These are phyloP conservation scores for Pichia sp. DNA, from an alignment of 1,139 yeast species.

Conservation along the genomic window DNA sequence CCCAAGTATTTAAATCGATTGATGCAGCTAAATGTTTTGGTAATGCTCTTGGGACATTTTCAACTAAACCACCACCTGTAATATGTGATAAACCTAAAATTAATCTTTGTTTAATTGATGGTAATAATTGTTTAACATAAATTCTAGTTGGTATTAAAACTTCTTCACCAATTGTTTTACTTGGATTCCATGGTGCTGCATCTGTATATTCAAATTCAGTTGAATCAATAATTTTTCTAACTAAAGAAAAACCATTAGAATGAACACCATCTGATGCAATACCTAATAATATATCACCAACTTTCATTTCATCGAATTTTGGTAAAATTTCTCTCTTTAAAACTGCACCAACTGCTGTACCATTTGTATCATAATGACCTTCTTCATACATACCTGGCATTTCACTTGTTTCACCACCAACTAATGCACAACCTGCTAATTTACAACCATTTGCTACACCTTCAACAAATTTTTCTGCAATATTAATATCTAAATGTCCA, in stretches of 20 bases:
- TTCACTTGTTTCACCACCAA: constrained; percentile 98
- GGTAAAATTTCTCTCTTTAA: constrained; percentile 71
- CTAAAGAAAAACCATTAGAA: constrained; percentile 93
- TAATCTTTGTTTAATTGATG: constrained; percentile 60
- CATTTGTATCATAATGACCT: constrained; percentile 96
- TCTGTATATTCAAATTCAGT: constrained; percentile 62
- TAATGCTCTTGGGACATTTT: constrained; percentile 91
- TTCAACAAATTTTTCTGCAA: constrained; percentile 82
- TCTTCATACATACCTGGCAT: constrained; percentile 98
- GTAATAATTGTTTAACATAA: constrained; percentile 84
- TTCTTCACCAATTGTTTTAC: constrained; percentile 77
- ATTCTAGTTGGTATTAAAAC: constrained; percentile 86
- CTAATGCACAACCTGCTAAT: constrained; percentile 92
- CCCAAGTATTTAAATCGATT: constrained; percentile 76
- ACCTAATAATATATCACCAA: constrained; percentile 81
- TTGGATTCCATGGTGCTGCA: constrained; percentile 78
- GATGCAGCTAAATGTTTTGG: constrained; percentile 75
- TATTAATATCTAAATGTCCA: constrained; percentile 76
- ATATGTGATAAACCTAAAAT: constrained; percentile 90
- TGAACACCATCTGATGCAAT: constrained; percentile 88
- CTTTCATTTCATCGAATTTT: constrained; percentile 52
- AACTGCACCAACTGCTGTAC: constrained; percentile 99
- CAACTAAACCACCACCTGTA: constrained; percentile 97
- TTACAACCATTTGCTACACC: constrained; percentile 98
- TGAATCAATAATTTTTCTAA: constrained; percentile 87